Base-by-base conservation (phyloP, 2,329 filamentous ascomycete species). In the Colletotrichum sp. region DNA sequence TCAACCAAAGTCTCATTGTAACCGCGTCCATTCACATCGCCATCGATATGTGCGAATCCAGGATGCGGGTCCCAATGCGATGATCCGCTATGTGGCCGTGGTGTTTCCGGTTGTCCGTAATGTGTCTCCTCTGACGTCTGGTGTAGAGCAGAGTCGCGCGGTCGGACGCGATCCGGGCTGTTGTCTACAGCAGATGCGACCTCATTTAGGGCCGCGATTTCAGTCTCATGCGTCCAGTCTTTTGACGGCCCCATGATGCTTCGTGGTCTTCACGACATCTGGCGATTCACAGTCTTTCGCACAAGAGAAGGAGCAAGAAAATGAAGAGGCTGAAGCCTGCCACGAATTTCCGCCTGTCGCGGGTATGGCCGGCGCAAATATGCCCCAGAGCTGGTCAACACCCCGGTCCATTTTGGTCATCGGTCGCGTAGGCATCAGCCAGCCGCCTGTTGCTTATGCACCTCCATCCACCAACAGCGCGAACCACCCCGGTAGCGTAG, bases 1-100 rank as follows among this genome's bases (percentile, higher is more conserved):
- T 90, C 89, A 61, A 89, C 88, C 5, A 82, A 84, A 1, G 89
- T 90, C 76, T 89, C 85, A 72, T 90, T 89, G 76, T 89, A 86
- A 4, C 84, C 83, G 4, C 78, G 75, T 8, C 85, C 85, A 13
- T 79, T 79, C 15, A 86, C 79, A n/a, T 86, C 85, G 36, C 85
- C 85, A 54, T 85, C 83, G 47, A 86, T 78, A 13, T 82, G 79
- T n/a, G 81, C 83, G 57, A 87, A 87, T 1, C 84, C 83, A 2
- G 85, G 81, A 21, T 80, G 80, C 2, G 80, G 77, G 33, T 81
- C 78, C 79, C 78, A 79, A 67, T 81, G 79, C 2, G 66, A 65
- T 3, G 38, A 33, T 6, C 27, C 5, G 18, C 69, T 63, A 8
- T 61, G 15, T 16, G 13, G 36, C 1, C 43, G 33, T 11, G 57